Base-by-base conservation (phyloP, 2,329 filamentous ascomycete species). In the Penicillium sp. region DNA sequence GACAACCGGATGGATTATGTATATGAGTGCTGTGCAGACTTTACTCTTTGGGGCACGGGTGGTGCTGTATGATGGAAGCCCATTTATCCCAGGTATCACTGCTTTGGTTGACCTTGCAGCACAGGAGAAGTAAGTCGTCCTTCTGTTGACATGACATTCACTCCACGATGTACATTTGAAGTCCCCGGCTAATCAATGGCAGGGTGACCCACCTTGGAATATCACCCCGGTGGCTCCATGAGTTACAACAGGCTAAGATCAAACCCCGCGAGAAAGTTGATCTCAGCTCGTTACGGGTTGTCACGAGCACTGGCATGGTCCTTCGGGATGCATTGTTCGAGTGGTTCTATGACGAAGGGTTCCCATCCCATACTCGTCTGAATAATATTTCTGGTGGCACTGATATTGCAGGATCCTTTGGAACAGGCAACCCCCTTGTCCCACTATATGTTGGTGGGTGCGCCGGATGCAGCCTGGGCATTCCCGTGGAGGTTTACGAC, bases 1-100 rank as follows among this genome's bases (percentile, higher is more conserved):
- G 1, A 85, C 82, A 0, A 88, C 85, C 0, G 85, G 86, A 0
- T 94, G 88, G 88, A 93, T 95, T 69, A 94, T 95, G 88, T 93
- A 91, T 63, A 72, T 89, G 8, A 70, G 75, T 3, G 78, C 77
- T 33, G 72, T 87, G 0, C 73, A 75, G 19, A 72, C 75, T 4
- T 72, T 91, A 7, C 59, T 84, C 1, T 69, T 75, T 34, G 86
- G 87, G 7, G 74, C 75, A 0, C 75, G 80, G 6, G 73, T 78
- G 1, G 68, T 94, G 2, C 72, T 91, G n/a, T 94, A 94, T 64
- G 88, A 94, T 62, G 88, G 88, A 3, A 88, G 83, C 8, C 88
- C 88, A 0, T 88, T 94, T 66, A 70, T 82, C 40, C 88, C 88
- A 0, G 80, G 87, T 53, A 70, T 81, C 1, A 75, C 71, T 19